Percentiles rank a stretch among this genome's conserved stretches.
These are phyloP conservation scores for Backusella macrospora DNA, from an alignment of 192 early-diverging fungal genomes.

Conservation along the genomic window DNA sequence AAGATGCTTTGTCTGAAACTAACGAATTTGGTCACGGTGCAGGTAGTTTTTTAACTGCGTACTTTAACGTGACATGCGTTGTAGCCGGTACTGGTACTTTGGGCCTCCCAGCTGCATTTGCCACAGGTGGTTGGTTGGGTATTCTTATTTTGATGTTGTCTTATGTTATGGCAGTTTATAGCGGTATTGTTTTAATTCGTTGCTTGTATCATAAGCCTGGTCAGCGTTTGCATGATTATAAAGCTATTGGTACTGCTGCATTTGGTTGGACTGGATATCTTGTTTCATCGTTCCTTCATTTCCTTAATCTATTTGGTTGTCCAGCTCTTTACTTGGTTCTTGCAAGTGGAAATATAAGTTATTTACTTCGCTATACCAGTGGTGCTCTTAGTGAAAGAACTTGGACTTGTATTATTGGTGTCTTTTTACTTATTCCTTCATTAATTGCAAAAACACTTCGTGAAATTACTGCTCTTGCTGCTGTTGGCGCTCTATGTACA, in stretches of 20 bases:
- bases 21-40: slow-evolving; percentile 30
- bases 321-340: slow-evolving; percentile 74
- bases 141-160: slow-evolving; percentile 69
- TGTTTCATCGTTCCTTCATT: slow-evolving; percentile 62
- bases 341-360: slow-evolving; percentile 69
- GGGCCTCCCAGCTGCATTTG: slow-evolving; percentile 81
- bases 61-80: slow-evolving; percentile 37
- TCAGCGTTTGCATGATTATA: slow-evolving; percentile 53
- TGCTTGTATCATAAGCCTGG: slow-evolving; percentile 75
- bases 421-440: slow-evolving; percentile 75
- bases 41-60: slow-evolving; percentile 29
- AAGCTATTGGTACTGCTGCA: slow-evolving; percentile 73
- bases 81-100: slow-evolving; percentile 83
- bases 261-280: slow-evolving; percentile 69
- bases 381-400: slow-evolving; percentile 30
- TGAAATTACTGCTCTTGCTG: slow-evolving; percentile 74
- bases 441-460: slow-evolving; percentile 74
- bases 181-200: slow-evolving; percentile 71
- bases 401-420: slow-evolving; percentile 69
- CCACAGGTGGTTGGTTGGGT: slow-evolving; percentile 76
- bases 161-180: slow-evolving; percentile 70
- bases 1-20: slow-evolving; percentile 15
- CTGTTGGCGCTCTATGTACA: slow-evolving; percentile 79
- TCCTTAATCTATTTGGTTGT: slow-evolving; percentile 69
- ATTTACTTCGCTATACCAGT: slow-evolving; percentile 49